A percentile compares a stretch with the other conserved stretches of the same genome.
Evolutionary conservation across 2,329 filamentous ascomycete genomes (phyloP).

Genomic region (Penicillium paneum): DNA sequence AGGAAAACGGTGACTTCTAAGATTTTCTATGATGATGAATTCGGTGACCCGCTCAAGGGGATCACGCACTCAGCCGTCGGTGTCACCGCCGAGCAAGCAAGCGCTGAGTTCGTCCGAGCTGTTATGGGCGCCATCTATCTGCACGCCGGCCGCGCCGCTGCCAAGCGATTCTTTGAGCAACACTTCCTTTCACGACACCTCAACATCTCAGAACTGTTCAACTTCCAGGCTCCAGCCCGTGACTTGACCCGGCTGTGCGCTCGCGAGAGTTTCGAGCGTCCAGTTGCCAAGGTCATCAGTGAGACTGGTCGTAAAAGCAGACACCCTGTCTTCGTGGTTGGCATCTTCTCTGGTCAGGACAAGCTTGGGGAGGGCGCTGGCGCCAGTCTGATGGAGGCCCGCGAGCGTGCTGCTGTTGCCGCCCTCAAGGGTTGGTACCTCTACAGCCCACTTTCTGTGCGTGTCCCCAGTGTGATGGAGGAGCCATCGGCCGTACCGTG

Average conservation of each 20-base stretch:
- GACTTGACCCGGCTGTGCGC: slow-evolving; percentile 81
- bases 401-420: slow-evolving; percentile 75
- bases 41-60: slow-evolving; percentile 61
- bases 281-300: slow-evolving; percentile 79
- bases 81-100: slow-evolving; percentile 57
- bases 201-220: slow-evolving; percentile 73
- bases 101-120: slow-evolving; percentile 75
- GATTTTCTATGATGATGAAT: slow-evolving; percentile 78
- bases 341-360: slow-evolving; percentile 86
- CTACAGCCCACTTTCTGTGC: slow-evolving; percentile 72
- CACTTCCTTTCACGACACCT: slow-evolving; percentile 81
- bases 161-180: slow-evolving; percentile 75
- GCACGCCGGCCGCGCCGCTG: slow-evolving; percentile 74
- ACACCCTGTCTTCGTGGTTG: slow-evolving; percentile 88
- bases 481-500: slow-evolving; percentile 59
- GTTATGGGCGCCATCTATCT: slow-evolving; percentile 81
- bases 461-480: slow-evolving; percentile 68
- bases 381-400: slow-evolving; percentile 71
- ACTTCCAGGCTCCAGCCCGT: slow-evolving; percentile 77
- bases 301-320: slow-evolving; percentile 85
- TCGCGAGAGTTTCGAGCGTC: slow-evolving; percentile 82
- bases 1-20: slow-evolving; percentile 71
- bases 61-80: slow-evolving; percentile 33
- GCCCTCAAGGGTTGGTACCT: slow-evolving; percentile 94
- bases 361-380: slow-evolving; percentile 90